These are phyloP conservation scores for Allium sativum DNA, from an alignment of 106 monocot species.

Conservation along the genomic window DNA sequence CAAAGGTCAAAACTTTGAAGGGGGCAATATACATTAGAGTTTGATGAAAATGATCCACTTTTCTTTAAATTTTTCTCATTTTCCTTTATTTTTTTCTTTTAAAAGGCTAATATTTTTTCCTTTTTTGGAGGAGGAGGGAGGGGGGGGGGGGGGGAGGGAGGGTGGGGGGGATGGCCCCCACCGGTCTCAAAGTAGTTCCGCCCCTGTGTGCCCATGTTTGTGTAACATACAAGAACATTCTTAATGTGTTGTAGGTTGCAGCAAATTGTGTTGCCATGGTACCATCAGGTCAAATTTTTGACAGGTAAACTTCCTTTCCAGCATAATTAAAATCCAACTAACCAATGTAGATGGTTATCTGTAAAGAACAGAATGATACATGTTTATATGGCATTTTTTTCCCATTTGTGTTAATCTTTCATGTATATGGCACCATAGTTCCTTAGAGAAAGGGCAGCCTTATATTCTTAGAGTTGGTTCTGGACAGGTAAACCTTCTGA, in stretches of 20 bases:
- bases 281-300: conserved; percentile 83
- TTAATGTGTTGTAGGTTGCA: conserved; percentile 48
- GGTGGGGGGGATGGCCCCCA: too few relatives aligned
- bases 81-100: too few relatives aligned
- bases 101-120: too few relatives aligned
- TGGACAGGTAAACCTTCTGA: conserved; percentile 57
- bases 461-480: conserved; percentile 93
- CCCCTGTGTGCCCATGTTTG: background rate
- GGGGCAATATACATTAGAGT: too few relatives aligned
- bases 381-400: background rate
- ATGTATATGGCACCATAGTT: conserved; percentile 29
- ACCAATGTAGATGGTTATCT: background rate
- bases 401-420: background rate
- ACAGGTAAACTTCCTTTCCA: conserved; percentile 43
- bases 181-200: too few relatives aligned
- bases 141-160: too few relatives aligned
- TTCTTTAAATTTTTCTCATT: too few relatives aligned
- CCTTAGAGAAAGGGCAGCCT: conserved; percentile 83
- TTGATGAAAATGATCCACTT: too few relatives aligned
- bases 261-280: conserved; percentile 98
- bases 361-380: too few relatives aligned
- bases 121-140: too few relatives aligned
- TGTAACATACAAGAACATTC: background rate
- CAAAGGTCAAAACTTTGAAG: too few relatives aligned
- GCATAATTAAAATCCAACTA: too few relatives aligned